Evolutionary conservation across 345 rosid genomes (phyloP).

Genomic region (Reutealis trisperma): DNA sequence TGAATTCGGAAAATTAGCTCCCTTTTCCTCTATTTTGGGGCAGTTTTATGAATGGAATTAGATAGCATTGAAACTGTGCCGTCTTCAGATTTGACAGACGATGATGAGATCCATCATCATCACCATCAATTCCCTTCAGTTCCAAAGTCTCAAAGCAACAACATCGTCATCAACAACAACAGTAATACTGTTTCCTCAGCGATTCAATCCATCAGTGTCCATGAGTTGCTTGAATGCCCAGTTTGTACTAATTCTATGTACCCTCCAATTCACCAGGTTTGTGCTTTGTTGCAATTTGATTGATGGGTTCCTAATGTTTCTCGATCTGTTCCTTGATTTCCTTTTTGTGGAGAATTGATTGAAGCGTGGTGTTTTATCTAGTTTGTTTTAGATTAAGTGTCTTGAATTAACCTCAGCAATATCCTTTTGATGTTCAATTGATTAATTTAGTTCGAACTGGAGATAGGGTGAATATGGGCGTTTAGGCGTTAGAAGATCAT

Average conservation of each 20-base stretch:
- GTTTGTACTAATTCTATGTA: slow-evolving; percentile 99
- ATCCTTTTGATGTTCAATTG: not conserved
- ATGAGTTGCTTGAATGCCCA: slow-evolving; percentile 96
- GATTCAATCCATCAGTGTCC: slow-evolving; percentile 81
- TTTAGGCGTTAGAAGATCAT: not conserved
- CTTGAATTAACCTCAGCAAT: not conserved
- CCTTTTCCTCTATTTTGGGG: not conserved
- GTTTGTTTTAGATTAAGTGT: not conserved
- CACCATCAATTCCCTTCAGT: slow-evolving; percentile 27
- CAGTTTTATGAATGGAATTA: slow-evolving; percentile 30
- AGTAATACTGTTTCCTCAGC: slow-evolving; percentile 18
- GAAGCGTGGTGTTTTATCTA: not conserved
- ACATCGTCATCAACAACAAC: slow-evolving; percentile 4
- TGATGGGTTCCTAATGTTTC: not conserved
- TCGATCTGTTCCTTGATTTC: slow-evolving; percentile 1
- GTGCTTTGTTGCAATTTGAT: not conserved
- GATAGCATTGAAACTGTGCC: slow-evolving; percentile 31
- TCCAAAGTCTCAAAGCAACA: slow-evolving; percentile 26
- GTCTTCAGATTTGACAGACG: slow-evolving; percentile 27
- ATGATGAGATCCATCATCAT: slow-evolving; percentile 34
- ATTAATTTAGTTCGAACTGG: slow-evolving; percentile 1
- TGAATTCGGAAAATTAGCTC: not conserved
- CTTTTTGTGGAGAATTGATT: not conserved
- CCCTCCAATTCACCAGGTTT: slow-evolving; percentile 99
- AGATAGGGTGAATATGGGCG: not conserved